These are phyloP conservation scores for Coemansia sp. DNA, from an alignment of 192 early-diverging fungal species.

Conservation along the genomic window DNA sequence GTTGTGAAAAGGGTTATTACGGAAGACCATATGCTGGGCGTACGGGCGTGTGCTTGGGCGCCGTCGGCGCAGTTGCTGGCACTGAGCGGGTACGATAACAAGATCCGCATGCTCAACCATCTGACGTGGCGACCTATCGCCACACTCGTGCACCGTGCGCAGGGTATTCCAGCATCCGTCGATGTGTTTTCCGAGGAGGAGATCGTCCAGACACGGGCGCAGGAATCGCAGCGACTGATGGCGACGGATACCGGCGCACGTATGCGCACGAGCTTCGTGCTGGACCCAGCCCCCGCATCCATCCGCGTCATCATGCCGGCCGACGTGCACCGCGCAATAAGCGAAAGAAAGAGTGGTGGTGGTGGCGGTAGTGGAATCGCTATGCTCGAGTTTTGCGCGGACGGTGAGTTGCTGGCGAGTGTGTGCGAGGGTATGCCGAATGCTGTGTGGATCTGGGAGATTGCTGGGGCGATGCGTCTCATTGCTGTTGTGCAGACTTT, in stretches of 20 bases:
- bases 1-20: constrained; percentile 27
- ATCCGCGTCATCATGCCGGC: constrained; percentile 14
- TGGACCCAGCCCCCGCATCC: constrained; percentile 11
- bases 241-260: constrained; percentile 1
- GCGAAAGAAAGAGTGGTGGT: not conserved
- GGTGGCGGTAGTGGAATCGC: too few relatives aligned
- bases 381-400: constrained; percentile 30
- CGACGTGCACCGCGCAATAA: constrained; percentile 32
- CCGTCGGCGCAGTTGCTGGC: constrained; percentile 49
- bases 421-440: constrained; percentile 36
- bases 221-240: constrained; percentile 11
- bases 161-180: not conserved
- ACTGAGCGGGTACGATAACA: constrained; percentile 31
- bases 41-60: constrained; percentile 32
- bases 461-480: constrained; percentile 23
- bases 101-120: constrained; percentile 37
- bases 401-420: constrained; percentile 33
- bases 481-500: constrained; percentile 37
- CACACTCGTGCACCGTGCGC: constrained; percentile 23
- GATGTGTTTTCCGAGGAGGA: constrained; percentile 46
- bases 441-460: constrained; percentile 47
- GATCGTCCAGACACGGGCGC: constrained; percentile 26
- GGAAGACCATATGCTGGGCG: constrained; percentile 30
- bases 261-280: constrained; percentile 28
- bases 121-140: constrained; percentile 53